Evolutionary conservation across 2,329 filamentous ascomycete species (phyloP).

Genomic region (Botrytis byssoidea): DNA sequence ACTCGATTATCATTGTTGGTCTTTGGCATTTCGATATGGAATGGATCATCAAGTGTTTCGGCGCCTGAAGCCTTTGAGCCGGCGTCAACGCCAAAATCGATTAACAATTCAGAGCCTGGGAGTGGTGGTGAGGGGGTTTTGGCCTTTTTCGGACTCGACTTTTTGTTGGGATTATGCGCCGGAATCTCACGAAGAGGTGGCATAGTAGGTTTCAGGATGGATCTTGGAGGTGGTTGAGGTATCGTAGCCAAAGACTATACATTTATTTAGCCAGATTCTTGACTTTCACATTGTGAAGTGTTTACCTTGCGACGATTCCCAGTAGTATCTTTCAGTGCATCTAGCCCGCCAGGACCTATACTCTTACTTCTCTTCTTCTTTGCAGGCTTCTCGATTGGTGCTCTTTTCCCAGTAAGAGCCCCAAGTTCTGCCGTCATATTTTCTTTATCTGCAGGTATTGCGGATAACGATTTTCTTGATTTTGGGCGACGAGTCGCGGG

Average conservation of each 20-base stretch:
- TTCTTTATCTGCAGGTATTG: conserved; percentile 68
- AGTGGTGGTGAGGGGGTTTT: conserved; percentile 29
- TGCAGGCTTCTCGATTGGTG: conserved; percentile 27
- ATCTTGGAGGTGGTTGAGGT: conserved; percentile 53
- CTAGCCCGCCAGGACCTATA: conserved; percentile 86
- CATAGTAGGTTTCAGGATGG: conserved; percentile 80
- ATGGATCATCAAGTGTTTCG: conserved; percentile 48
- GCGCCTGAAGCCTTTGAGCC: conserved; percentile 36
- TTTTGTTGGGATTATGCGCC: conserved; percentile 43
- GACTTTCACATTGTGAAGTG: conserved; percentile 34
- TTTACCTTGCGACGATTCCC: conserved; percentile 78
- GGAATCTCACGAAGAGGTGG: conserved; percentile 66
- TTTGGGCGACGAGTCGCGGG: conserved; percentile 52
- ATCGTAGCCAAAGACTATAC: conserved; percentile 35
- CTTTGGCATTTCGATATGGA: conserved; percentile 44
- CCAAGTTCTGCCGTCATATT: conserved; percentile 70
- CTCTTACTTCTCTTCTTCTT: conserved; percentile 90
- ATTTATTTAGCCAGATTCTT: conserved; percentile 19
- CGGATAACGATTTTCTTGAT: conserved; percentile 70
- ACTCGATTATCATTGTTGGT: conserved; percentile 50
- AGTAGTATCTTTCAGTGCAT: conserved; percentile 71
- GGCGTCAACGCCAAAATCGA: conserved; percentile 34
- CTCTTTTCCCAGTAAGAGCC: conserved; percentile 40
- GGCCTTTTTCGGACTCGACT: conserved; percentile 35
- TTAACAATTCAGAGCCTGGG: conserved; percentile 30